Conservation (phyloP, 2,329 filamentous ascomycete species). For the Ascochyta pisi region DNA sequence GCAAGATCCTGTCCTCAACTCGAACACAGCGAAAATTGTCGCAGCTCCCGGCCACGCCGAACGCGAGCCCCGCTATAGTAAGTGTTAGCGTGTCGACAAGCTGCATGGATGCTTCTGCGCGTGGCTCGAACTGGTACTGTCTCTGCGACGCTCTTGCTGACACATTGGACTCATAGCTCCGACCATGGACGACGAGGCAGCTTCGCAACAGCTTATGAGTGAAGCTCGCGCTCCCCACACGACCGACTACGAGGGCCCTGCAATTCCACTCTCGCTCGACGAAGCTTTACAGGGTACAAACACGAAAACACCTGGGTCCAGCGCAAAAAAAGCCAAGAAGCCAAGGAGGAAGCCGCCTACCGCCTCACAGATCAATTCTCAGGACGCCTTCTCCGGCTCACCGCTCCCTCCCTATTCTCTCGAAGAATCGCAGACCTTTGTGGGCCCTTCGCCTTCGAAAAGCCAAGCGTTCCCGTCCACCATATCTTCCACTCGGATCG, state of each 20-base stretch:
- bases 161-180: slow-evolving; percentile 20
- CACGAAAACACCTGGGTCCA: background rate
- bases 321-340: slow-evolving; percentile 1
- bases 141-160: slow-evolving; percentile 14
- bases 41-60: slow-evolving; percentile 16
- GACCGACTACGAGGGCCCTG: background rate
- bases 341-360: background rate
- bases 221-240: slow-evolving; percentile 18
- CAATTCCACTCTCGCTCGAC: slow-evolving; percentile 8
- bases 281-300: background rate
- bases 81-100: slow-evolving; percentile 16
- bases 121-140: background rate
- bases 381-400: background rate
- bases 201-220: slow-evolving; percentile 30
- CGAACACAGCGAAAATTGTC: background rate
- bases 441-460: slow-evolving; percentile 6
- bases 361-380: background rate
- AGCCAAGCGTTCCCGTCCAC: background rate
- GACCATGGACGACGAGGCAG: slow-evolving; percentile 27
- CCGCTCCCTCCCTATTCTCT: background rate
- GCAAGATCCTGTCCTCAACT: slow-evolving; percentile 1
- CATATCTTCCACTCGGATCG: slow-evolving; percentile 7
- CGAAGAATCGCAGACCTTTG: background rate
- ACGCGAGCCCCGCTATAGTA: slow-evolving; percentile 22
- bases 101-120: background rate